Evolutionary conservation across 805 yeast genomes (phyloP).

Genomic region (Kurtzmaniella cleridarum): DNA sequence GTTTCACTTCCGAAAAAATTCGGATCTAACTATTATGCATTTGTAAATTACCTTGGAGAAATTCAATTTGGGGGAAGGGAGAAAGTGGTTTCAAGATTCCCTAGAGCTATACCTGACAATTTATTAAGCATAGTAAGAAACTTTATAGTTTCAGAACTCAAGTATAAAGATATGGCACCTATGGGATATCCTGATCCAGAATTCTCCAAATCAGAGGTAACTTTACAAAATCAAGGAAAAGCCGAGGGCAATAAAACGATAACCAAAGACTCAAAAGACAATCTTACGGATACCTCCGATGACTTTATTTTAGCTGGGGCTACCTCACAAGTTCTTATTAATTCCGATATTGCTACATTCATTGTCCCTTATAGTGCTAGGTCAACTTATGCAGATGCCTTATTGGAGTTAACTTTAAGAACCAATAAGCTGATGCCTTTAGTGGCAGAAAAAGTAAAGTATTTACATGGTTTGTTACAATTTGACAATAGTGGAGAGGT

Average conservation of each 20-base stretch:
- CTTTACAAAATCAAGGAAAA: conserved; percentile 13
- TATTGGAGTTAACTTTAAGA: conserved; percentile 32
- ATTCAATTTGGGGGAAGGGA: conserved; percentile 43
- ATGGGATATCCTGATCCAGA: conserved; percentile 30
- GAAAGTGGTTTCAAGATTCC: conserved; percentile 47
- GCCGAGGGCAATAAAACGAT: conserved; percentile 3
- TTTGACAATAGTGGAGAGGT: conserved; percentile 27
- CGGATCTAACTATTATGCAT: conserved; percentile 51
- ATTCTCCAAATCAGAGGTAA: conserved; percentile 17
- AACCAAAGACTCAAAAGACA: background rate
- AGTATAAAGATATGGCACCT: conserved; percentile 29
- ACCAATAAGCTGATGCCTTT: conserved; percentile 38
- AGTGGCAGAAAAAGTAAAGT: conserved; percentile 38
- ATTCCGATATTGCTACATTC: conserved; percentile 31
- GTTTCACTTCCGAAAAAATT: conserved; percentile 46
- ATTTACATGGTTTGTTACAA: conserved; percentile 43
- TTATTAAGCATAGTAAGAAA: conserved; percentile 16
- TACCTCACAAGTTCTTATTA: conserved; percentile 26
- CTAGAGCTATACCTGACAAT: conserved; percentile 38
- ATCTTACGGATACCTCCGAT: conserved; percentile 3
- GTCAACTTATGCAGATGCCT: conserved; percentile 25
- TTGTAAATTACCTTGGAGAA: conserved; percentile 54
- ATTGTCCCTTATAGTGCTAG: conserved; percentile 33
- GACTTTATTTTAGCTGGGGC: conserved; percentile 32
- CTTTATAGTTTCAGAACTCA: conserved; percentile 26